Conservation (phyloP, 2,329 filamentous ascomycete genomes). For the Ophiostoma quercus region DNA sequence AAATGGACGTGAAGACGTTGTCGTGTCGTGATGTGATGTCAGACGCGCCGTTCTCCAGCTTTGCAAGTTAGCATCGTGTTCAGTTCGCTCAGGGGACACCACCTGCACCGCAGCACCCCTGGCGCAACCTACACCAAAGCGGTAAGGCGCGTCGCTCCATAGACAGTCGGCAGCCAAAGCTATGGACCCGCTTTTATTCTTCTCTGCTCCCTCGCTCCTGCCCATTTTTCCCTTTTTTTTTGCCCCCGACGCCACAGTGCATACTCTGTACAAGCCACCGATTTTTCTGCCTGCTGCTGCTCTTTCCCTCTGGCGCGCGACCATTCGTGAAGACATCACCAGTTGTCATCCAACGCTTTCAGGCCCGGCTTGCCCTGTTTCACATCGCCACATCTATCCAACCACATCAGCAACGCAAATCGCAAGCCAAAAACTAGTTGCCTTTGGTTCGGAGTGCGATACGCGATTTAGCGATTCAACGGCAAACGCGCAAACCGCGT, state of each 20-base stretch:
- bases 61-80: conserved; percentile 22
- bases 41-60: conserved; percentile 10
- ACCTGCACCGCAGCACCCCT: conserved; percentile 1
- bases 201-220: conserved; percentile 13
- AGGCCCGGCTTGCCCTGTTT: neutral
- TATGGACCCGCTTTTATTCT: conserved; percentile 13
- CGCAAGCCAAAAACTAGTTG: neutral
- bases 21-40: conserved; percentile 8
- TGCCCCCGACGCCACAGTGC: conserved; percentile 17
- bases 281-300: conserved; percentile 17
- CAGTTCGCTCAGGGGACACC: conserved; percentile 15
- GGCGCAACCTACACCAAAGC: conserved; percentile 18
- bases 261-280: conserved; percentile 19
- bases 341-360: neutral
- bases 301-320: neutral
- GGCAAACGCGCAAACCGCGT: conserved; percentile 8
- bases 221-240: conserved; percentile 8
- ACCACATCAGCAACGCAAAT: neutral
- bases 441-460: neutral
- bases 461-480: neutral
- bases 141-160: conserved; percentile 21
- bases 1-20: neutral
- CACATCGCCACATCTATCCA: neutral
- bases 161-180: conserved; percentile 7
- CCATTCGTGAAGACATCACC: neutral